phyloP scores from a whole-genome alignment of 1,284 basidiomycete species.

The Coniophora puteana region DNA sequence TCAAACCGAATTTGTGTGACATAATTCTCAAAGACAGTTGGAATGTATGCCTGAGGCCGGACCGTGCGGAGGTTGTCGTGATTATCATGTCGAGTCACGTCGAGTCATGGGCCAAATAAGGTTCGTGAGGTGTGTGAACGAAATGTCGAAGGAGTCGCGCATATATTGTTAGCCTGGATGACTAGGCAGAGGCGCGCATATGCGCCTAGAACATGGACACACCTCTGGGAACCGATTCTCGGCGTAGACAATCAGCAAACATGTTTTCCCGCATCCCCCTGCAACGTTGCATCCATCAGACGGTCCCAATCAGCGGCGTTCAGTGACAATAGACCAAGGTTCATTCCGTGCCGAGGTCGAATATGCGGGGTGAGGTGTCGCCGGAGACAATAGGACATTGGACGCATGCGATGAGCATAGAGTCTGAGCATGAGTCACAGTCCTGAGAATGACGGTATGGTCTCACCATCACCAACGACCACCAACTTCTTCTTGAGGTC shows the following conservation, averaged over 20 bases:
- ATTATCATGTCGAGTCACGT: no score
- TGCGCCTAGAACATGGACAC: no score
- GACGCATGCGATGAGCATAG: no score
- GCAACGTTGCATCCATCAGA: no score
- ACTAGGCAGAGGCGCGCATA: constrained; percentile 7
- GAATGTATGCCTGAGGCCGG: constrained; percentile 82
- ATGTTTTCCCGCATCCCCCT: constrained; percentile 87
- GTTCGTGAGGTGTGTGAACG: constrained; percentile 1
- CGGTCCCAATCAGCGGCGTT: not conserved
- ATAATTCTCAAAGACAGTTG: constrained; percentile 98
- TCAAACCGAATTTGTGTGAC: constrained; percentile 89
- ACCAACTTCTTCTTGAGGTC: constrained; percentile 89
- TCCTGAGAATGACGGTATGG: constrained; percentile 11
- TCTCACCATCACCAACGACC: constrained; percentile 81
- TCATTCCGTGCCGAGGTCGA: constrained; percentile 3
- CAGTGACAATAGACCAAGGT: not conserved
- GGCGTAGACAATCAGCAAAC: constrained; percentile 91
- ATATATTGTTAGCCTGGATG: no score
- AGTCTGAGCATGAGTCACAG: no score
- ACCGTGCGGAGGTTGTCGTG: constrained; percentile 6
- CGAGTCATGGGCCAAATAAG: no score
- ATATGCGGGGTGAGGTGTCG: no score
- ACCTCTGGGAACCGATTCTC: constrained; percentile 98
- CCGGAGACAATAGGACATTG: constrained; percentile 1
- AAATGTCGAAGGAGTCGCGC: constrained; percentile 11